phyloP scores from a whole-genome alignment of 495 filamentous ascomycete species.

The Clavariopsis aquatica region DNA sequence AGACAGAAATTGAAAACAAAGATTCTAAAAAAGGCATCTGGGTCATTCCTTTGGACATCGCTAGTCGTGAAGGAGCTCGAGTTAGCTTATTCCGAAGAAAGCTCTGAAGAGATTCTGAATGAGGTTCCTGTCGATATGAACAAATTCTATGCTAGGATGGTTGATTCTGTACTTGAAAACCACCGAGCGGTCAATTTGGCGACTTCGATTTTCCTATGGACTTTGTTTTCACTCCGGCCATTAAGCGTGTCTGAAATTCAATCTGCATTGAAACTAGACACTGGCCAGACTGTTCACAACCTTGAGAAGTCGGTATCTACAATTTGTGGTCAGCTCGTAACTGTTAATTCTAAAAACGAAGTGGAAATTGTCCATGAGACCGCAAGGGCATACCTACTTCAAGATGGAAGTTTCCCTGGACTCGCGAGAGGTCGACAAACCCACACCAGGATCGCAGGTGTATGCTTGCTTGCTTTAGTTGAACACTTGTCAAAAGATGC shows the following conservation, averaged over 20 bases:
- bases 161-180: slow-evolving; percentile 26
- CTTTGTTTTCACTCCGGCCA: slow-evolving; percentile 39
- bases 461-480: slow-evolving; percentile 26
- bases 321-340: slow-evolving; percentile 47
- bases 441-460: slow-evolving; percentile 39
- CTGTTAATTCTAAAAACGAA: slow-evolving; percentile 37
- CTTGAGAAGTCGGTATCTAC: slow-evolving; percentile 38
- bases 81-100: slow-evolving; percentile 39
- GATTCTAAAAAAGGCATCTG: slow-evolving; percentile 43
- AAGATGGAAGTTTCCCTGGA: slow-evolving; percentile 41
- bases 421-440: slow-evolving; percentile 23
- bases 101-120: slow-evolving; percentile 40
- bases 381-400: slow-evolving; percentile 42
- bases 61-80: slow-evolving; percentile 44
- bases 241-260: slow-evolving; percentile 43
- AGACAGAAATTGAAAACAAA: slow-evolving; percentile 29
- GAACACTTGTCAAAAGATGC: slow-evolving; percentile 38
- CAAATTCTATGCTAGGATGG: slow-evolving; percentile 41
- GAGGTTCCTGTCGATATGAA: slow-evolving; percentile 47
- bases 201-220: slow-evolving; percentile 44
- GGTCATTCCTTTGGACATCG: slow-evolving; percentile 46
- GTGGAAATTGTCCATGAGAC: slow-evolving; percentile 47
- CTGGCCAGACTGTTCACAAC: slow-evolving; percentile 38
- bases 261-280: slow-evolving; percentile 42
- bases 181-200: slow-evolving; percentile 27